A percentile compares a stretch with the other conserved stretches of the same genome.
These are phyloP conservation scores for Trapa incisa DNA, from an alignment of 345 rosid genomes.

Conservation along the genomic window DNA sequence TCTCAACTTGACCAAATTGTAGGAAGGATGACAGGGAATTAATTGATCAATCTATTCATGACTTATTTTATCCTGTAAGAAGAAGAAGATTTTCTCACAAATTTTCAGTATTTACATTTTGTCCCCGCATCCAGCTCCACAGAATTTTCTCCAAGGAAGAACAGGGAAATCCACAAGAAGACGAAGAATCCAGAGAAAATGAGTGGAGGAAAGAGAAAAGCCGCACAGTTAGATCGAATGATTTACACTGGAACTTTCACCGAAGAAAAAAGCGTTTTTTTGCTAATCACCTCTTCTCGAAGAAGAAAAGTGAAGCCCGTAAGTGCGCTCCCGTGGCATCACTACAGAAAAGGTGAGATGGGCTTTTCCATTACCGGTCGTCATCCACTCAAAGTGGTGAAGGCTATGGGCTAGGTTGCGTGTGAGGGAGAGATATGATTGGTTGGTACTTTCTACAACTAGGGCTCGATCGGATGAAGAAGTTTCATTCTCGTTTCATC, in stretches of 20 bases:
- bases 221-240: background rate
- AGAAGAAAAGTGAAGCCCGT: background rate
- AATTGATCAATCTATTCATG: no score
- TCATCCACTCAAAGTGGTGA: background rate
- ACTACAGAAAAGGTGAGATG: constrained; percentile 3
- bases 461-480: background rate
- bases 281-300: background rate
- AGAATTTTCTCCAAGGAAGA: no score
- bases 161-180: no score
- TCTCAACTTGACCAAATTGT: no score
- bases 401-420: background rate
- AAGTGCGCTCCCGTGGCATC: background rate
- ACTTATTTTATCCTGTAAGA: no score
- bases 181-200: background rate
- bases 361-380: background rate
- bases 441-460: background rate
- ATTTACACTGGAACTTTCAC: background rate
- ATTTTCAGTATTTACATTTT: no score
- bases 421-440: constrained; percentile 3
- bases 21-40: no score
- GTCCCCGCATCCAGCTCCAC: no score
- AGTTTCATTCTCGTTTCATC: no score
- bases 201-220: background rate
- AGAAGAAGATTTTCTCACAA: no score
- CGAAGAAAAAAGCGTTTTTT: no score